Evolutionary conservation across 345 rosid species (phyloP).

Genomic region (Pugionium cornutum): DNA sequence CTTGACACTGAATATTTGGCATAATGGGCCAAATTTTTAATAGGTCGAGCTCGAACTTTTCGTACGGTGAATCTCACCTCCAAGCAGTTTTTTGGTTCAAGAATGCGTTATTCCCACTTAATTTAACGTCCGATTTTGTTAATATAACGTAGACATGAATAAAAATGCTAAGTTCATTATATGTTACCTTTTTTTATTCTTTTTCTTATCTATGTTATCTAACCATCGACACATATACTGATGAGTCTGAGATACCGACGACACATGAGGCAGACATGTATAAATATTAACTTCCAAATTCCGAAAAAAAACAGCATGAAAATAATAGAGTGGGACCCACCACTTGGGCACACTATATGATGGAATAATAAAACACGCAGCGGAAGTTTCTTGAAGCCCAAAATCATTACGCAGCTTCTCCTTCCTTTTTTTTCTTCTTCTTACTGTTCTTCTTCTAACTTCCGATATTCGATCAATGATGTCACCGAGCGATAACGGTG

Average conservation of each 20-base stretch:
- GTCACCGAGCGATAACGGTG: slow-evolving; percentile 43
- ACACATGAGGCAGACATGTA: slow-evolving; percentile 12
- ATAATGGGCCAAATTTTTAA: too few relatives aligned
- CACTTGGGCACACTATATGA: slow-evolving; percentile 25
- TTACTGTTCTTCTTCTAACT: neutral
- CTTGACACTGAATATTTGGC: too few relatives aligned
- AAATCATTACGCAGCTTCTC: slow-evolving; percentile 47
- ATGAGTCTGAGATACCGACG: slow-evolving; percentile 23
- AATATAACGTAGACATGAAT: too few relatives aligned
- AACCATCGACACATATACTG: slow-evolving; percentile 11
- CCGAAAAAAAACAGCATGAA: slow-evolving; percentile 18
- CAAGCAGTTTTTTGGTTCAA: too few relatives aligned
- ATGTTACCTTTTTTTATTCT: too few relatives aligned
- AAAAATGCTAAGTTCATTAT: too few relatives aligned
- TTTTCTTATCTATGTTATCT: neutral
- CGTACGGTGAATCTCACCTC: too few relatives aligned
- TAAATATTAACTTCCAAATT: neutral
- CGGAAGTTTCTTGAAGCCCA: slow-evolving; percentile 60
- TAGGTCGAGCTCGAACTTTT: too few relatives aligned
- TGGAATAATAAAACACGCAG: slow-evolving; percentile 21
- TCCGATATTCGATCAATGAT: slow-evolving; percentile 15
- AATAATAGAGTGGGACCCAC: slow-evolving; percentile 6
- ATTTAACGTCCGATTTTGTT: too few relatives aligned
- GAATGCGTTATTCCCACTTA: too few relatives aligned
- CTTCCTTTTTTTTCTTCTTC: slow-evolving; percentile 28